A percentile compares a stretch with the other conserved stretches of the same genome.
phyloP scores from a whole-genome alignment of 129 eudicot genomes.

The Centella asiatica region DNA sequence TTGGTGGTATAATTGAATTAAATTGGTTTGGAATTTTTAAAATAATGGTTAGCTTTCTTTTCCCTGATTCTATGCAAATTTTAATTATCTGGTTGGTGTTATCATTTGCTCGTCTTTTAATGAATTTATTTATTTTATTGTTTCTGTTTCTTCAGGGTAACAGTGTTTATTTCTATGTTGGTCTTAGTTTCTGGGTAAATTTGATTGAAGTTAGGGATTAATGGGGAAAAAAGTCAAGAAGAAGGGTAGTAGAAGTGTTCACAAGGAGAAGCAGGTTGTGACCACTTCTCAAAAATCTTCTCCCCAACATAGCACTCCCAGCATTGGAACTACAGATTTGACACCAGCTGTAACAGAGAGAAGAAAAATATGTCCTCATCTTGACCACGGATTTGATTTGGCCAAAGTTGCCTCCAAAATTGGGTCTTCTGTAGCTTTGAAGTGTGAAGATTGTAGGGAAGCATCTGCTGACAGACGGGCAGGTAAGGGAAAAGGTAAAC shows the following conservation, averaged over 20 bases:
- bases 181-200: background rate
- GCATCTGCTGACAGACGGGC: conserved; percentile 33
- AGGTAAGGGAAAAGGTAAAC: conserved; percentile 53
- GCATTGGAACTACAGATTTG: conserved; percentile 14
- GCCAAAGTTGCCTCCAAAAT: conserved; percentile 47
- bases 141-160: background rate
- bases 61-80: too few species aligned
- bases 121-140: too few species aligned
- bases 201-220: conserved; percentile 29
- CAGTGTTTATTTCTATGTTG: background rate
- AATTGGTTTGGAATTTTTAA: too few species aligned
- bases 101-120: too few species aligned
- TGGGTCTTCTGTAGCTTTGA: conserved; percentile 30
- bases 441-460: conserved; percentile 83
- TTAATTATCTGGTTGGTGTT: too few species aligned
- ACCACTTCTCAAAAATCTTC: conserved; percentile 29
- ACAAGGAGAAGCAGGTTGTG: conserved; percentile 48
- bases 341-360: conserved; percentile 35
- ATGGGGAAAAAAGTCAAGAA: conserved; percentile 84
- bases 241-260: conserved; percentile 54
- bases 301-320: conserved; percentile 23
- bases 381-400: conserved; percentile 54
- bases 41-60: too few species aligned
- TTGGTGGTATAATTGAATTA: too few species aligned
- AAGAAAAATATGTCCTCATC: conserved; percentile 55